Percentiles rank a stretch among this genome's conserved stretches.
These are phyloP conservation scores for Psilocybe cyanescens DNA, from an alignment of 768 basidiomycete species.

Conservation along the genomic window DNA sequence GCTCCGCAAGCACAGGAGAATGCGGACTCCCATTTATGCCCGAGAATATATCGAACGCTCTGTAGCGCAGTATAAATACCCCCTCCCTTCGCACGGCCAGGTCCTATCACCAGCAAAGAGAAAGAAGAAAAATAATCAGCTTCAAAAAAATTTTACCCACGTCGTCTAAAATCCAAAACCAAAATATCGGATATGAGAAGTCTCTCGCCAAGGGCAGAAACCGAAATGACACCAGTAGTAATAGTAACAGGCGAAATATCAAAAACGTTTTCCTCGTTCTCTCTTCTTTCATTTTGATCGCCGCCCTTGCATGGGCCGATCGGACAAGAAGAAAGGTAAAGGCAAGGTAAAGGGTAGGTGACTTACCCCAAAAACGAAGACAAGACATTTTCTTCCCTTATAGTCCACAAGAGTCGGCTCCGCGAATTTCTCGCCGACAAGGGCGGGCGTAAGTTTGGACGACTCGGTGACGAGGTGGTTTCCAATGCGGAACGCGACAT, in stretches of 20 bases:
- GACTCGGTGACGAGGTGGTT: constrained; percentile 43
- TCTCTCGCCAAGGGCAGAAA: neutral
- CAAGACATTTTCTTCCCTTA: constrained; percentile 51
- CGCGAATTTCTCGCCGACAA: constrained; percentile 67
- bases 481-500: constrained; percentile 34
- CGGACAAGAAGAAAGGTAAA: neutral
- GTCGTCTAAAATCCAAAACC: neutral
- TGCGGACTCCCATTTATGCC: constrained; percentile 28
- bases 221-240: neutral
- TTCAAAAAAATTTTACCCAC: neutral
- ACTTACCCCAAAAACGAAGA: constrained; percentile 69
- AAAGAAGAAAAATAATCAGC: constrained; percentile 7
- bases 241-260: neutral
- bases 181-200: neutral
- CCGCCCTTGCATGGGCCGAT: neutral
- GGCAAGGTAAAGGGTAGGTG: neutral
- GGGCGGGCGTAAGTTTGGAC: constrained; percentile 49
- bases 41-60: constrained; percentile 66
- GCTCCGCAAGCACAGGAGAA: constrained; percentile 59
- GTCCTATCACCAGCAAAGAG: constrained; percentile 46
- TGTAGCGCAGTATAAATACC: constrained; percentile 71
- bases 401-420: constrained; percentile 59
- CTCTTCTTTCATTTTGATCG: neutral
- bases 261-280: neutral
- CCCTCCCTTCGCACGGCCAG: constrained; percentile 71